Evolutionary conservation across 2,329 filamentous ascomycete species (phyloP), one percentile per base, ranked within the genome.

Genomic region (Fusarium beomiforme): DNA sequence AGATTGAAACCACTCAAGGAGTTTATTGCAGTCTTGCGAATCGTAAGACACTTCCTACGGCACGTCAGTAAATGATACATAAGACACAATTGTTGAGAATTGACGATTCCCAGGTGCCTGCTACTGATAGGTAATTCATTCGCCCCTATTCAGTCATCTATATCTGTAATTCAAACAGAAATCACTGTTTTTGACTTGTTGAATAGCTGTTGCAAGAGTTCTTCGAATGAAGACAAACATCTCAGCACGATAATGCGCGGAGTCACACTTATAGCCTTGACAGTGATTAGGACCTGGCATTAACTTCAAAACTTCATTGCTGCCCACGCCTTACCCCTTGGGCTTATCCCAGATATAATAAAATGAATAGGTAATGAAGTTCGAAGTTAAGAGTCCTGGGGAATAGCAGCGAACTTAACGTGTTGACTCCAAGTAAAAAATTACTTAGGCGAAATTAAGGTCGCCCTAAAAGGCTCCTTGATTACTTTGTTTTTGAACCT

Each of bases 231-330:
- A 5, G 16, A 4, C 13, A n/a, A 12, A 26, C 9, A n/a, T 26
- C 24, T 6, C 6, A 37, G 21, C 31, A 37, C 9, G 24, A 9
- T 12, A 5, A 2, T 51, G 8, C 17, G 12, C 4, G 36, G 31
- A 47, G 8, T 26, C 16, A 11, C 9, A 16, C 2, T 19, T n/a
- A 9, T 16, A 2, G 17, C 6, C 8, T 1, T 8, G 5, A 2
- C 2, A 13, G 14, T 12, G 41, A 24, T n/a, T 4, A 34, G 33
- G 19, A 39, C 11, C 13, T 39, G 37, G 3, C 16, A 8, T 34
- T 2, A 2, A 34, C 16, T 34, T 8, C 5, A 17, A 34, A 34
- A 14, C 33, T 2, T 16, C 33, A 34, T 34, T 8, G 16, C 33
- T 10, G 29, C 11, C 29, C n/a, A 14, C n/a, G 37, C 19, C 19